Evolutionary conservation across 192 early-diverging fungal species (phyloP).

Genomic region (Mortierella antarctica): DNA sequence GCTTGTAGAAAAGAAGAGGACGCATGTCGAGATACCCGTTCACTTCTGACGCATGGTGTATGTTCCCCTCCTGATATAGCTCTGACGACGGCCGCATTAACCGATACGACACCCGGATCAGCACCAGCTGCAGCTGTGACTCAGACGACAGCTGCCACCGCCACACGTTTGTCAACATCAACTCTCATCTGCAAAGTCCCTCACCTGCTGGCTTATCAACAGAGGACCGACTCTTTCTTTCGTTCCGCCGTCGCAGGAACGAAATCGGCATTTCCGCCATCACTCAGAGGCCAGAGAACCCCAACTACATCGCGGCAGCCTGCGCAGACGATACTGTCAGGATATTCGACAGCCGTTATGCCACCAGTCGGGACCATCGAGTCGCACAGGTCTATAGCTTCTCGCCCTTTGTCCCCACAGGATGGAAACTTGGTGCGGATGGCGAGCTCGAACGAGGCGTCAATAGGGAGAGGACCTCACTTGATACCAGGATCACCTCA

Average conservation of each 20-base stretch:
- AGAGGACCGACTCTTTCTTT: slow-evolving; percentile 1
- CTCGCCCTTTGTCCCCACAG: slow-evolving; percentile 35
- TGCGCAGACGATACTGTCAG: slow-evolving; percentile 61
- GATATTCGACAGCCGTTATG: slow-evolving; percentile 56
- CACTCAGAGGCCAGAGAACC: slow-evolving; percentile 55
- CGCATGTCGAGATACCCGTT: not conserved
- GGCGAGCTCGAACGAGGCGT: slow-evolving; percentile 13
- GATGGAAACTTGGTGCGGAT: not conserved
- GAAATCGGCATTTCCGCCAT: slow-evolving; percentile 57
- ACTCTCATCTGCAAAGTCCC: slow-evolving; percentile 4
- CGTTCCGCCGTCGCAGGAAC: slow-evolving; percentile 4
- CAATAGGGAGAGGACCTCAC: slow-evolving; percentile 3
- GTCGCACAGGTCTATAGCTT: slow-evolving; percentile 53
- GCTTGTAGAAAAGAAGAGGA: not conserved
- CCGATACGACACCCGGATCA: slow-evolving; percentile 56
- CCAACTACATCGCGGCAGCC: slow-evolving; percentile 59
- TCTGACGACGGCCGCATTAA: slow-evolving; percentile 59
- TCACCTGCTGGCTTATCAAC: not conserved
- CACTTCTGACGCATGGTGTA: not conserved
- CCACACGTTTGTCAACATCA: slow-evolving; percentile 57
- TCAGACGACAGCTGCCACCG: slow-evolving; percentile 23
- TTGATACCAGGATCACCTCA: slow-evolving; percentile 47
- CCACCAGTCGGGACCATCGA: slow-evolving; percentile 19
- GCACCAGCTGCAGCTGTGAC: slow-evolving; percentile 48
- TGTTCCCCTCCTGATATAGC: slow-evolving; percentile 8